Evolutionary conservation across 2,329 filamentous ascomycete genomes (phyloP).

Genomic region (Fusarium sp.): DNA sequence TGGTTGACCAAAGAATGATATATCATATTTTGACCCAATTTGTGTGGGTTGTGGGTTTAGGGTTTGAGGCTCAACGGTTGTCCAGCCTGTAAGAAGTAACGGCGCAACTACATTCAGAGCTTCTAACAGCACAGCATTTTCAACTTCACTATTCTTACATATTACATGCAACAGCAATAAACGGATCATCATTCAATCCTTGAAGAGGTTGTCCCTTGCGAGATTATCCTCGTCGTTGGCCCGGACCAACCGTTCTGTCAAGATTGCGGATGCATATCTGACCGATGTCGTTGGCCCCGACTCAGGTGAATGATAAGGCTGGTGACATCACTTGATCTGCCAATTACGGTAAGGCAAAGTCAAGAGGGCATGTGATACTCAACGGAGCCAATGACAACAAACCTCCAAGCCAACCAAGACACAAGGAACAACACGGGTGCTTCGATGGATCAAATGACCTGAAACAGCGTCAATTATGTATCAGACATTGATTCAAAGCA

Average conservation of each 20-base stretch:
- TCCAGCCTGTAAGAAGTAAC: neutral
- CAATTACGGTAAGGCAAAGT: neutral
- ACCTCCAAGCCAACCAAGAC: neutral
- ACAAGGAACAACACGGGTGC: neutral
- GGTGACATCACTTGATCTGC: neutral
- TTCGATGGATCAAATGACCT: neutral
- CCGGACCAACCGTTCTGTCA: neutral
- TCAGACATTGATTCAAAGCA: neutral
- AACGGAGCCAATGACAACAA: neutral
- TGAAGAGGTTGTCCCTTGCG: neutral
- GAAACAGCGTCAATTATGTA: slow-evolving; percentile 1
- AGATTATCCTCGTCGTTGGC: neutral
- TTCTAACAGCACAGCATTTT: neutral
- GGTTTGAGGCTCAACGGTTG: neutral
- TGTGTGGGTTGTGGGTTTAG: slow-evolving; percentile 1
- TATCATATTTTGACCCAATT: neutral
- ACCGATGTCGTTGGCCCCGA: neutral
- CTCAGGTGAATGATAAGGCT: neutral
- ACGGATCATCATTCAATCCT: neutral
- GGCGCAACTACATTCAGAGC: neutral
- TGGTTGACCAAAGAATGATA: neutral
- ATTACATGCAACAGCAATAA: neutral
- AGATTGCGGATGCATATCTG: neutral
- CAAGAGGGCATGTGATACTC: neutral
- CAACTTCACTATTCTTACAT: neutral